Evolutionary conservation across 129 eudicot genomes (phyloP).

Genomic region (Logfia minima): DNA sequence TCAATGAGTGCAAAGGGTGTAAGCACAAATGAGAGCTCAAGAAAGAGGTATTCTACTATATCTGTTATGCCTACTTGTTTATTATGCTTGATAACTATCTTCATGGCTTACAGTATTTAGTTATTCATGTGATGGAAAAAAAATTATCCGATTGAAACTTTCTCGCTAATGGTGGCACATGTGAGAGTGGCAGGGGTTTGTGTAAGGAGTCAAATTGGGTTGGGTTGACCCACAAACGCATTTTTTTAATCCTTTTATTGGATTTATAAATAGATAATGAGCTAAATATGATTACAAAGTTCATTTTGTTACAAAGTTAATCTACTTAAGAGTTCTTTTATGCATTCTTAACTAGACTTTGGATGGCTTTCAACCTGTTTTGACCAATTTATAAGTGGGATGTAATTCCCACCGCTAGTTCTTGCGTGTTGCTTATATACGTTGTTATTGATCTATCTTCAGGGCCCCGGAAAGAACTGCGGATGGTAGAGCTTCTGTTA

Average conservation of each 20-base stretch:
- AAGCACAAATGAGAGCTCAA: constrained; percentile 49
- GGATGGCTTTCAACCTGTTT: background rate
- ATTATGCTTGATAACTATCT: background rate
- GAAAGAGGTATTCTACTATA: constrained; percentile 54
- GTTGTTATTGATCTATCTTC: background rate
- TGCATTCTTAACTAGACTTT: background rate
- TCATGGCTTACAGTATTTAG: background rate
- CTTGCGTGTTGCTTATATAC: background rate
- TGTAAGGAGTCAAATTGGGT: background rate
- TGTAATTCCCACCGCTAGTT: background rate
- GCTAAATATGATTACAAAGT: background rate
- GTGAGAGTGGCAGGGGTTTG: background rate
- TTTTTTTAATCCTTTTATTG: background rate
- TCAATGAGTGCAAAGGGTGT: constrained; percentile 52
- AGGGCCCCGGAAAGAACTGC: constrained; percentile 71
- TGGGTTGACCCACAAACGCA: background rate
- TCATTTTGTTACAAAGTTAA: background rate
- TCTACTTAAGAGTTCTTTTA: background rate
- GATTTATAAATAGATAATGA: too few species aligned
- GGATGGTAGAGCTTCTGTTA: constrained; percentile 70
- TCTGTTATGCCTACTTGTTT: background rate
- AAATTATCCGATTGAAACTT: background rate
- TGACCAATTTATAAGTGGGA: background rate
- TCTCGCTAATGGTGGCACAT: background rate
- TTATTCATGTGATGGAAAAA: constrained; percentile 8